Conservation (phyloP, 1,284 basidiomycete genomes). For the Moesziomyces sp. region DNA sequence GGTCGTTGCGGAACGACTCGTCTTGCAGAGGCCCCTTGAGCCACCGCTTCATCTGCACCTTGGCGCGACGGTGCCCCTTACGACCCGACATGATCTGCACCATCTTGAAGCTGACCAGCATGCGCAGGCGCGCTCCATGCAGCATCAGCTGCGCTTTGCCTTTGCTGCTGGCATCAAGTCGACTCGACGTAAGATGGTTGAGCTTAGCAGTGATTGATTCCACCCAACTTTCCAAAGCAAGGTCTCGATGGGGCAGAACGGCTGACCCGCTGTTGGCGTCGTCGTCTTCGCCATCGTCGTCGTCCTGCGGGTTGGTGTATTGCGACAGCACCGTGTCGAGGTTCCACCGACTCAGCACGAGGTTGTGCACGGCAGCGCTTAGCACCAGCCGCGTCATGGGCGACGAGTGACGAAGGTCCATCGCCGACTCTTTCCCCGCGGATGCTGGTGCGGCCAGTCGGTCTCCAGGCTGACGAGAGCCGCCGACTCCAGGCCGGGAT, state of each 20-base stretch:
- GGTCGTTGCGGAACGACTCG: not conserved
- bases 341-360: slow-evolving; percentile 2
- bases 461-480: too few relatives aligned
- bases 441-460: not conserved
- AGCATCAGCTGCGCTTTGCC: slow-evolving; percentile 5
- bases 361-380: slow-evolving; percentile 1
- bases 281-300: too few relatives aligned
- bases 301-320: too few relatives aligned
- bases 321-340: slow-evolving; percentile 1
- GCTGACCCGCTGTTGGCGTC: too few relatives aligned
- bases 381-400: slow-evolving; percentile 1
- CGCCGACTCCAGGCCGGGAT: too few relatives aligned
- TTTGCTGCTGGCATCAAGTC: not conserved
- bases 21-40: slow-evolving; percentile 1
- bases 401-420: not conserved
- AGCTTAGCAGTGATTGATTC: too few relatives aligned
- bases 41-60: slow-evolving; percentile 4
- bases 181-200: not conserved
- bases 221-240: too few relatives aligned
- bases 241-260: too few relatives aligned
- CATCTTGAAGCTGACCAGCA: slow-evolving; percentile 9
- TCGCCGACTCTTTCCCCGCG: not conserved
- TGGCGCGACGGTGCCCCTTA: slow-evolving; percentile 1
- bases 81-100: slow-evolving; percentile 14
- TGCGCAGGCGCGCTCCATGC: not conserved